Evolutionary conservation across 441 rosid genomes (phyloP), one percentile per base, ranked within the genome.

Genomic region (Gossypium lobatum): DNA sequence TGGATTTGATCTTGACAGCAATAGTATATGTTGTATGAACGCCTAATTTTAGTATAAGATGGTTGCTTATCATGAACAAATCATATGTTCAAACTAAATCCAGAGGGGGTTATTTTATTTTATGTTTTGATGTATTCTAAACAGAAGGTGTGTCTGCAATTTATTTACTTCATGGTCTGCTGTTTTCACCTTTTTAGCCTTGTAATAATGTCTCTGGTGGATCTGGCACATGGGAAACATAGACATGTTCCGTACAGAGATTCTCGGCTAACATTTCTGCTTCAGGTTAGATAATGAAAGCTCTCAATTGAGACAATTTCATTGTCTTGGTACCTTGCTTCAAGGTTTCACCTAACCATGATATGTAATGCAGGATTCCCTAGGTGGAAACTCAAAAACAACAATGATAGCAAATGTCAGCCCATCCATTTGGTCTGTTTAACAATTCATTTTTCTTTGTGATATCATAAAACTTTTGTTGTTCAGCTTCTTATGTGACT

Each of bases 201-300:
- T 84, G 98, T 94, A 81, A 94, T 94, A 77, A 94, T 92, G 98
- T 89, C 97, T 76, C 83, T 94, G 83, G 97, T 92, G 83, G 98
- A 94, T 83, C 84, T 92, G 84, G 97, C 97, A 46, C 97, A 92
- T 42, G 98, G 98, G 67, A 94, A 91, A 80, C 97, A 91, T 60
- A 88, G 96, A 74, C 97, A 94, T 83, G 89, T 94, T 65, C 98
- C 97, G 26, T 94, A 94, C 75, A 85, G 98, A 87, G 98, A 94
- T 86, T 94, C 98, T 73, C 89, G 98, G 79, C 91, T 94, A 70
- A 94, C 98, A 61, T 94, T 94, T 85, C 85, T 94, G 70, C 97
- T 94, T 79, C 97, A 94, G 94, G 98, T 94, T 83, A 72, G 80
- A 74, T 60, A 64, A 48, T 61, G 64, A 70, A 72, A 37, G 70